Evolutionary conservation across 2,329 filamentous ascomycete genomes (phyloP).

Genomic region (Penicillium sclerotiorum): DNA sequence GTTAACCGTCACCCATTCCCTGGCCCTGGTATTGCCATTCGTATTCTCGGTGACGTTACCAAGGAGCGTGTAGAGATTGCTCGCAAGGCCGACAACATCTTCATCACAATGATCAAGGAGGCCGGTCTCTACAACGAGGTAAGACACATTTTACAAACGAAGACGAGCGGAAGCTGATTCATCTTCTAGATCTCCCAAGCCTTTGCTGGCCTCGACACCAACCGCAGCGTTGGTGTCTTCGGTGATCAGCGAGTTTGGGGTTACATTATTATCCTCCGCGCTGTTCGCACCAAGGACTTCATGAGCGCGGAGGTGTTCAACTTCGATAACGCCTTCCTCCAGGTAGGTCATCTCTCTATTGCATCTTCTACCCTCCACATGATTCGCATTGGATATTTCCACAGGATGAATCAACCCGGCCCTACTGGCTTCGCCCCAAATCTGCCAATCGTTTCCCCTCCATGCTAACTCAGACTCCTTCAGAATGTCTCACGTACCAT

Average conservation of each 20-base stretch:
- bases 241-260: constrained; percentile 66
- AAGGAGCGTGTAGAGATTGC: constrained; percentile 76
- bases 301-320: constrained; percentile 75
- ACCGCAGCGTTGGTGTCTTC: constrained; percentile 57
- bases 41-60: constrained; percentile 83
- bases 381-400: no score
- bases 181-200: constrained; percentile 61
- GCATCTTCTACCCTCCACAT: no score
- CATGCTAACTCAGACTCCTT: constrained; percentile 40
- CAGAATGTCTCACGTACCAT: constrained; percentile 56
- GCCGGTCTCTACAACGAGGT: constrained; percentile 52
- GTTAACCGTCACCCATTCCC: constrained; percentile 74
- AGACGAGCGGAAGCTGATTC: constrained; percentile 6
- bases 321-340: constrained; percentile 67
- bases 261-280: constrained; percentile 45
- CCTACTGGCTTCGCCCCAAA: no score
- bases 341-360: constrained; percentile 58
- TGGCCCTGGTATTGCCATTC: constrained; percentile 71
- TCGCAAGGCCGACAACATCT: constrained; percentile 49
- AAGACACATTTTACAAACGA: neutral
- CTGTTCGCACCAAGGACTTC: constrained; percentile 65
- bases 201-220: constrained; percentile 67
- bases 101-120: constrained; percentile 49
- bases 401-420: no score
- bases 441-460: neutral